phyloP scores from a whole-genome alignment of 1,284 basidiomycete genomes.

The Takashimella tepidaria region DNA sequence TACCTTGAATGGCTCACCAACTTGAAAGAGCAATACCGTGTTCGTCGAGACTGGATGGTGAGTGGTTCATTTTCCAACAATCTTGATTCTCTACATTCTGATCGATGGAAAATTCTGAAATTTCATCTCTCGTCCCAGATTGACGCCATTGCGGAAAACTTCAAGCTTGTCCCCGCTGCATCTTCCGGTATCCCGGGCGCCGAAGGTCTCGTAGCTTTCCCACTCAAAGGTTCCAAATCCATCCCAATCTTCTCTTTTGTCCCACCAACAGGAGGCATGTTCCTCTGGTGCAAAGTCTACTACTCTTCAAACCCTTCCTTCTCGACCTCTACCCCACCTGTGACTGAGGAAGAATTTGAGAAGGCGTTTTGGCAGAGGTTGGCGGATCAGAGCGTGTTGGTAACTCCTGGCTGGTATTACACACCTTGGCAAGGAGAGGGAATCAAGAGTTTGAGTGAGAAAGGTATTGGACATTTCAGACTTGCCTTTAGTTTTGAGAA shows the following conservation, averaged over 20 bases:
- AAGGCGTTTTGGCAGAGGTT: constrained; percentile 17
- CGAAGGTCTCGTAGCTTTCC: constrained; percentile 18
- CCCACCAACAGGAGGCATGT: constrained; percentile 51
- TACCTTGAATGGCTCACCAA: constrained; percentile 67
- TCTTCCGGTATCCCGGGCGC: constrained; percentile 10
- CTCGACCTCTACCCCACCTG: background rate
- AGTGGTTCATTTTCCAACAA: background rate
- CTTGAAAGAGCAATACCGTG: constrained; percentile 38
- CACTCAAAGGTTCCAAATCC: constrained; percentile 6
- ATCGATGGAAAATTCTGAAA: too few relatives aligned
- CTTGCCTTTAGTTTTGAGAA: constrained; percentile 22
- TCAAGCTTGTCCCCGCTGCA: constrained; percentile 19
- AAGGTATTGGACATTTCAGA: constrained; percentile 22
- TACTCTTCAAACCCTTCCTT: constrained; percentile 19
- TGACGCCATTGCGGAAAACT: constrained; percentile 9
- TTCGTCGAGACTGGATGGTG: constrained; percentile 37
- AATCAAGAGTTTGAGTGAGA: constrained; percentile 8
- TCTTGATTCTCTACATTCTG: background rate
- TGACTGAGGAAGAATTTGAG: constrained; percentile 20
- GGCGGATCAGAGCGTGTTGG: constrained; percentile 16
- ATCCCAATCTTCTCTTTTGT: constrained; percentile 54
- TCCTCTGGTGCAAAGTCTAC: constrained; percentile 33
- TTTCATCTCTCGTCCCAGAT: constrained; percentile 1
- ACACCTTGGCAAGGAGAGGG: constrained; percentile 19
- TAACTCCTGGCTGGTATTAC: constrained; percentile 28